Percentiles rank a stretch among this genome's conserved stretches.
Evolutionary conservation across 2,329 filamentous ascomycete species (phyloP).

Genomic region (Colletotrichum somersetense): DNA sequence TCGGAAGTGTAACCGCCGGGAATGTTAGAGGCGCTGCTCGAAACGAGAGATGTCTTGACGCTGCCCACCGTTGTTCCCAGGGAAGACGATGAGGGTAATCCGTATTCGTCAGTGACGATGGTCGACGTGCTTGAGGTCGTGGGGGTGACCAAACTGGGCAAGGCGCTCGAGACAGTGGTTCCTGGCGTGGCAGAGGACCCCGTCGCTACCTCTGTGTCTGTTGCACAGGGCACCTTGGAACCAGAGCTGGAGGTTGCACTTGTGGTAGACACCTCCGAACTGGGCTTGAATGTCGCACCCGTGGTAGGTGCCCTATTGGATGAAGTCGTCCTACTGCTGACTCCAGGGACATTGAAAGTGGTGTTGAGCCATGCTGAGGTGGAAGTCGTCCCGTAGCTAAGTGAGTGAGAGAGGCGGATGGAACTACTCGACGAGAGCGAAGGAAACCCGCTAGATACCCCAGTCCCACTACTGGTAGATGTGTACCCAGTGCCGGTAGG

Average conservation of each 20-base stretch:
- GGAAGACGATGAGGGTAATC: not conserved
- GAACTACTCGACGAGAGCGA: not conserved
- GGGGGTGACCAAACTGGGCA: constrained; percentile 12
- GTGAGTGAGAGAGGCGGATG: constrained; percentile 29
- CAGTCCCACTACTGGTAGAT: constrained; percentile 16
- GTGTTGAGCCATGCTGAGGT: not conserved
- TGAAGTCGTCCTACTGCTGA: not conserved
- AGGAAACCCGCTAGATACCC: constrained; percentile 12
- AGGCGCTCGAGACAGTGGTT: constrained; percentile 21
- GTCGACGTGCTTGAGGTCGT: not conserved
- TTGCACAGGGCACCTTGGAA: constrained; percentile 23
- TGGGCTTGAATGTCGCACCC: not conserved
- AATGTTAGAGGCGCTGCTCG: constrained; percentile 14
- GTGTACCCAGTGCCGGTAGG: constrained; percentile 24
- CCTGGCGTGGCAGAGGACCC: not conserved
- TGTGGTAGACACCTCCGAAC: not conserved
- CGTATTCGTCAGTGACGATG: constrained; percentile 18
- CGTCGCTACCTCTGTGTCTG: not conserved
- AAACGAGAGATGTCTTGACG: constrained; percentile 16
- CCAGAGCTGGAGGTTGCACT: not conserved
- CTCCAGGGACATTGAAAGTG: not conserved
- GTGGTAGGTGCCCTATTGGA: not conserved
- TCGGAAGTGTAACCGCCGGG: constrained; percentile 20
- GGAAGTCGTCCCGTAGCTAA: constrained; percentile 31
- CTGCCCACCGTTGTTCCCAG: constrained; percentile 16